Percentiles rank a stretch among this genome's conserved stretches.
These are phyloP conservation scores for Phytophthora syringae DNA, from an alignment of 352 stramenopile species.

Conservation along the genomic window DNA sequence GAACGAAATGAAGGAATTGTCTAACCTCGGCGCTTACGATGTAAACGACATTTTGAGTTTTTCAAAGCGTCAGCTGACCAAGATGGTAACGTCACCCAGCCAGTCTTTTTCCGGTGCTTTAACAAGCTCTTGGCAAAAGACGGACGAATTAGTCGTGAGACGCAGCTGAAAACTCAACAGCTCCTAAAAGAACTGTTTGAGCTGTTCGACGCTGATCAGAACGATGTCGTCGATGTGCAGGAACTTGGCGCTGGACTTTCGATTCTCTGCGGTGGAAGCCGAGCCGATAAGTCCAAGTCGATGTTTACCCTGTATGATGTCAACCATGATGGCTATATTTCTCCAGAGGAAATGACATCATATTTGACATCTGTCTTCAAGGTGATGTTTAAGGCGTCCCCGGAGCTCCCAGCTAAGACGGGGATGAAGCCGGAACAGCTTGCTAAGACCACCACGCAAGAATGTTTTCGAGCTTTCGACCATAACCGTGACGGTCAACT, in stretches of 20 bases:
- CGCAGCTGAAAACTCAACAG: slow-evolving; percentile 49
- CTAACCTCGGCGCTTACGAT: slow-evolving; percentile 81
- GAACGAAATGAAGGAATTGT: slow-evolving; percentile 81
- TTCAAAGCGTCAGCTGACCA: slow-evolving; percentile 75
- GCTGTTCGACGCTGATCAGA: slow-evolving; percentile 82
- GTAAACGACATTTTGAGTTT: slow-evolving; percentile 89
- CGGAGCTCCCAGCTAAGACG: slow-evolving; percentile 59
- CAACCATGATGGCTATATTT: slow-evolving; percentile 85
- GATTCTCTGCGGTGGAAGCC: slow-evolving; percentile 85
- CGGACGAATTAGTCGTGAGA: slow-evolving; percentile 40
- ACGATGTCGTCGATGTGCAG: slow-evolving; percentile 85
- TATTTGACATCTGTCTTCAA: slow-evolving; percentile 90
- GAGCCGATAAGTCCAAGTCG: slow-evolving; percentile 72
- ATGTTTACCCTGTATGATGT: slow-evolving; percentile 88
- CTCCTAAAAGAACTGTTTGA: slow-evolving; percentile 80
- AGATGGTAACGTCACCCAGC: slow-evolving; percentile 65
- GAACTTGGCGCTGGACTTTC: slow-evolving; percentile 87
- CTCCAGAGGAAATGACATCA: slow-evolving; percentile 78
- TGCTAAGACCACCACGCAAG: slow-evolving; percentile 71
- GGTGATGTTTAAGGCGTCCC: slow-evolving; percentile 86
- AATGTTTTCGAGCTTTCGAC: slow-evolving; percentile 83
- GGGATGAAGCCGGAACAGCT: slow-evolving; percentile 66
- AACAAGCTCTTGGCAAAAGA: slow-evolving; percentile 78
- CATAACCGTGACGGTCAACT: slow-evolving; percentile 79
- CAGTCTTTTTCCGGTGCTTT: slow-evolving; percentile 85